Percentiles rank a stretch among this genome's conserved stretches.
Evolutionary conservation across 2,329 filamentous ascomycete species (phyloP).

Genomic region (Gaeumannomyces tritici): DNA sequence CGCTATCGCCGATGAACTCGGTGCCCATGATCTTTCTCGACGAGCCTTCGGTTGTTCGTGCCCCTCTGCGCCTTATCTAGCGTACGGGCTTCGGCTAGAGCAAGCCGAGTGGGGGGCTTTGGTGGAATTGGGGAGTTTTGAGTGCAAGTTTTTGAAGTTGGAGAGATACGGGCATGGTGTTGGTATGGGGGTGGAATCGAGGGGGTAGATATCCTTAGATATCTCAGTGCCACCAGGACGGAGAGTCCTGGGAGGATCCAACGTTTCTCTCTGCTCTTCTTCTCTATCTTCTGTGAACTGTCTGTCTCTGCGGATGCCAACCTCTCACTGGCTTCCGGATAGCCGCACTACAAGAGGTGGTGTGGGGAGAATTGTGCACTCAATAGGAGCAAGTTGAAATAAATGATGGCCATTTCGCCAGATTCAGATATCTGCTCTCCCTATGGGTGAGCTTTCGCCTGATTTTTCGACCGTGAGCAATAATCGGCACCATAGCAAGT

Average conservation of each 20-base stretch:
- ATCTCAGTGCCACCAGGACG: neutral
- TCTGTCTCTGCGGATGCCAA: neutral
- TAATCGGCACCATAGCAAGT: too few relatives aligned
- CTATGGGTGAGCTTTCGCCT: neutral
- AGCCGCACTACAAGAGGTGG: neutral
- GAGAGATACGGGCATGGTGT: neutral
- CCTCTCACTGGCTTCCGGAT: neutral
- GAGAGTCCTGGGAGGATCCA: neutral
- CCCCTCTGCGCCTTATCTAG: too few relatives aligned
- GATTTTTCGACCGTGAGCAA: too few relatives aligned
- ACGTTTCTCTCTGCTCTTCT: neutral
- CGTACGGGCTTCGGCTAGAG: neutral
- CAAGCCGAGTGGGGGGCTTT: neutral
- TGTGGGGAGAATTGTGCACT: neutral
- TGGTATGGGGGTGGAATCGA: neutral
- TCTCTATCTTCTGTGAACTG: neutral
- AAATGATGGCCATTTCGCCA: neutral
- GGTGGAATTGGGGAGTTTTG: neutral
- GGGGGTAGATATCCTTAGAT: neutral
- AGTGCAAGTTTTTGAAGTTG: neutral
- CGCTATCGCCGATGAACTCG: neutral
- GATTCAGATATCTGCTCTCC: neutral
- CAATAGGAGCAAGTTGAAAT: neutral
- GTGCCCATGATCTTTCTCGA: neutral
- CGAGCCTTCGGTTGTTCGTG: neutral